Evolutionary conservation across 1,284 basidiomycete species (phyloP), one percentile per base, ranked within the genome.

Genomic region (Phaffia rhodozyma): DNA sequence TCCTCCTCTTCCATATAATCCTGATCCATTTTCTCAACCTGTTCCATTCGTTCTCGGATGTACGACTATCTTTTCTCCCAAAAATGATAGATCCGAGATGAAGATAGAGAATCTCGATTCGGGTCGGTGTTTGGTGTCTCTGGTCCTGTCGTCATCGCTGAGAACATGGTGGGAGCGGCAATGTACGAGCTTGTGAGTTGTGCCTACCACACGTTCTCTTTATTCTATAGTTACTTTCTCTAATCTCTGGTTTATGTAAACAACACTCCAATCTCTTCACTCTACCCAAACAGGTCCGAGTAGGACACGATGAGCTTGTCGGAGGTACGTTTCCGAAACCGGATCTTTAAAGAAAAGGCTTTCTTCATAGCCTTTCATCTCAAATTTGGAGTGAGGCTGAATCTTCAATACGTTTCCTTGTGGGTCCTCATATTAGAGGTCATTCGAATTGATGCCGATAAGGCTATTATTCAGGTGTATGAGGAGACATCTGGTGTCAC

Each of bases 381-480:
- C 38, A 5, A 9, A 16, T 43, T 43, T 43, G 16, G 38, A 43
- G 5, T 16, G 13, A 43, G 38, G 38, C 38, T 43, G 38, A 43
- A 43, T 43, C 27, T 60, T 66, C 63, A 66, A 49, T 30, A 49
- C 20, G 34, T 54, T 47, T 16, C 18, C 20, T 20, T n/a, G 13
- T n/a, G 16, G 23, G 9, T 32, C 56, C 62, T 52, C 54, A 32
- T 60, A 60, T 50, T 72, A 91, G 92, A 97, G 88, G 92, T 97
- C 72, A 97, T 97, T 71, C 84, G 93, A 73, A 96, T 97, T 77
- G 92, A 97, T 72, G 84, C 85, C 66, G 93, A 96, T 78, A 92
- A 97, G 78, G 88, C 91, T 60, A 98, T 94, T 9, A 97, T 98
- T 68, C 96, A 99, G 78, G 96, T 99, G n/a, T 98, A 99, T 75